Percentiles rank a stretch among this genome's conserved stretches.
Conservation (phyloP, 2,329 filamentous ascomycete genomes). For the Microsporum canis region DNA sequence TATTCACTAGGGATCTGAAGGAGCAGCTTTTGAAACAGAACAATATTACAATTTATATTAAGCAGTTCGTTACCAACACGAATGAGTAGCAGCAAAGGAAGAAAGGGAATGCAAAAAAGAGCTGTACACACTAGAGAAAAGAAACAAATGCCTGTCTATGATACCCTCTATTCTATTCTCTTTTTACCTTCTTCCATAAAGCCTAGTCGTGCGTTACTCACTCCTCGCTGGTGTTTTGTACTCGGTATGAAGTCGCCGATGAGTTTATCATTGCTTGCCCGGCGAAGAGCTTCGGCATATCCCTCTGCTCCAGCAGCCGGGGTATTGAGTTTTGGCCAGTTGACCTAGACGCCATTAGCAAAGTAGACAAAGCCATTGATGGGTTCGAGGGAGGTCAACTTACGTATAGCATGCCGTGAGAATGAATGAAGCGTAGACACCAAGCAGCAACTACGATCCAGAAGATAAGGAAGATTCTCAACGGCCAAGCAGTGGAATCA, state of each 20-base stretch:
- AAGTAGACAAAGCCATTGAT: background rate
- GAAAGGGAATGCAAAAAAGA: background rate
- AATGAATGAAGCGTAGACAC: slow-evolving; percentile 64
- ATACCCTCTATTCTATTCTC: slow-evolving; percentile 58
- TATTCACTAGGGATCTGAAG: background rate
- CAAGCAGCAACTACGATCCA: slow-evolving; percentile 62
- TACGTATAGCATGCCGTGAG: slow-evolving; percentile 88
- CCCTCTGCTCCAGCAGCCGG: slow-evolving; percentile 76
- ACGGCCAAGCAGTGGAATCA: slow-evolving; percentile 64
- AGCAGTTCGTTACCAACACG: background rate
- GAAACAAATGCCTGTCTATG: background rate
- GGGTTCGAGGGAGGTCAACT: slow-evolving; percentile 32
- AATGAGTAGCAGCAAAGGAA: background rate
- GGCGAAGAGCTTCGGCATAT: slow-evolving; percentile 73
- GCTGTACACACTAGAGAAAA: background rate
- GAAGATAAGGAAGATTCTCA: slow-evolving; percentile 70
- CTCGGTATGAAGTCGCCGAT: slow-evolving; percentile 58
- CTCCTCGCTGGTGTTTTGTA: slow-evolving; percentile 63
- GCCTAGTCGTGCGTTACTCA: slow-evolving; percentile 69
- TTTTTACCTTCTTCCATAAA: slow-evolving; percentile 97
- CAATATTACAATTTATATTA: background rate
- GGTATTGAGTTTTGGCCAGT: slow-evolving; percentile 95
- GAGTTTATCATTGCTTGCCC: slow-evolving; percentile 70
- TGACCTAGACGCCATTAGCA: slow-evolving; percentile 53
- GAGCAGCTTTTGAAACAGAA: background rate